Evolutionary conservation across 306 rosid species (phyloP), one percentile per base, ranked within the genome.

Genomic region (Ormosia emarginata): DNA sequence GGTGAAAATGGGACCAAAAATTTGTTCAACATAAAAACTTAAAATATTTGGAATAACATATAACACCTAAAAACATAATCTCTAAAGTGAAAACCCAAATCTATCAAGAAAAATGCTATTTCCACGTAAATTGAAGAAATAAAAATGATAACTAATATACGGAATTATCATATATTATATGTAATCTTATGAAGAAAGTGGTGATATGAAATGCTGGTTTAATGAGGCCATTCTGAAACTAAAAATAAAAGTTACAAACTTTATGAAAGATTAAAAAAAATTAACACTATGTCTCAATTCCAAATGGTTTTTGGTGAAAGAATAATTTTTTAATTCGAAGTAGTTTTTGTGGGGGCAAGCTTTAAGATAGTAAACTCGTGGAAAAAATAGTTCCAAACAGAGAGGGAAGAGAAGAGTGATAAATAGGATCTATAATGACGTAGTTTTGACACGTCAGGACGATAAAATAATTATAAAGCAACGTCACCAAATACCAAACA

Each of bases 401-500:
- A 43, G 30, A 56, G 5, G 36, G 12, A 43, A 11, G 7, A 8
- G 46, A 46, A 40, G 30, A 39, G 24, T 30, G 18, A 37, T 14
- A 53, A 5, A 17, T 13, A n/a, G 55, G 24, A 49, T 66, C 70
- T 8, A 46, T 30, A 30, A 61, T 70, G 80, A 66, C 58, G 64
- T 66, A 39, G 12, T 34, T 47, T 74, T 12, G 43, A 84, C 56
- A 53, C 58, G 73, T 24, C 57, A 67, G 29, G 32, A 44, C 47
- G 6, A 49, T 34, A 58, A 67, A 30, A 24, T 43, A 57, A 66
- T 57, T 5, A 62, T 49, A 18, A 50, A 40, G 10, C 30, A 71
- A 53, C 50, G 61, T 85, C 87, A 74, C 15, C 78, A 65, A 47
- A 63, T 55, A 65, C 79, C 67, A 62, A 74, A 50, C 66, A 79